Conservation (phyloP, 2,329 filamentous ascomycete genomes). For the Ilyonectria mors-panacis region DNA sequence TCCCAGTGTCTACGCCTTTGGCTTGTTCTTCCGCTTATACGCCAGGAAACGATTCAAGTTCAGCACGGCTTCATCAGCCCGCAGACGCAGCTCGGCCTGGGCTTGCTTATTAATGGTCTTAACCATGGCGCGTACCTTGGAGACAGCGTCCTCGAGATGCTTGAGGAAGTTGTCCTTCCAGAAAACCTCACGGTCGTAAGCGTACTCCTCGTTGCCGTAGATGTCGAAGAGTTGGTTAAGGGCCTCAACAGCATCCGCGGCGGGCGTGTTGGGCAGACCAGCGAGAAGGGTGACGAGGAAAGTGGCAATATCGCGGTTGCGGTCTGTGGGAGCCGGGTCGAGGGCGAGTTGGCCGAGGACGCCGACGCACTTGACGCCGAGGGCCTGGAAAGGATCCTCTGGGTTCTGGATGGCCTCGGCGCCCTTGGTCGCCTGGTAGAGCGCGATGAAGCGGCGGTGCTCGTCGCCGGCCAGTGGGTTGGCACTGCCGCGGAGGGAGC, state of each 20-base stretch:
- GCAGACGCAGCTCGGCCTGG: slow-evolving; percentile 68
- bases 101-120: slow-evolving; percentile 75
- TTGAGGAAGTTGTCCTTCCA: slow-evolving; percentile 73
- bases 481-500: slow-evolving; percentile 64
- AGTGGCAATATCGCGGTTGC: slow-evolving; percentile 75
- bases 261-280: slow-evolving; percentile 63
- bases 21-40: slow-evolving; percentile 74
- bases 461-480: slow-evolving; percentile 67
- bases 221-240: slow-evolving; percentile 78
- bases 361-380: slow-evolving; percentile 77
- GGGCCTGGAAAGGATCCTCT: slow-evolving; percentile 72
- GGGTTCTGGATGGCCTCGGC: slow-evolving; percentile 45
- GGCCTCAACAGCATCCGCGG: slow-evolving; percentile 74
- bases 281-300: slow-evolving; percentile 73
- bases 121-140: slow-evolving; percentile 69
- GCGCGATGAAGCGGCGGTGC: slow-evolving; percentile 74
- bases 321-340: slow-evolving; percentile 64
- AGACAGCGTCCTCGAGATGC: slow-evolving; percentile 68
- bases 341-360: slow-evolving; percentile 75
- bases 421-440: slow-evolving; percentile 72
- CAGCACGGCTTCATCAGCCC: slow-evolving; percentile 73
- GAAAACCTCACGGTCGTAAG: slow-evolving; percentile 75
- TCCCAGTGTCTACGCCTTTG: slow-evolving; percentile 47
- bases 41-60: slow-evolving; percentile 74
- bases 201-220: slow-evolving; percentile 72